phyloP scores from a whole-genome alignment of 2,329 filamentous ascomycete genomes.

The Anthostomella pinea region DNA sequence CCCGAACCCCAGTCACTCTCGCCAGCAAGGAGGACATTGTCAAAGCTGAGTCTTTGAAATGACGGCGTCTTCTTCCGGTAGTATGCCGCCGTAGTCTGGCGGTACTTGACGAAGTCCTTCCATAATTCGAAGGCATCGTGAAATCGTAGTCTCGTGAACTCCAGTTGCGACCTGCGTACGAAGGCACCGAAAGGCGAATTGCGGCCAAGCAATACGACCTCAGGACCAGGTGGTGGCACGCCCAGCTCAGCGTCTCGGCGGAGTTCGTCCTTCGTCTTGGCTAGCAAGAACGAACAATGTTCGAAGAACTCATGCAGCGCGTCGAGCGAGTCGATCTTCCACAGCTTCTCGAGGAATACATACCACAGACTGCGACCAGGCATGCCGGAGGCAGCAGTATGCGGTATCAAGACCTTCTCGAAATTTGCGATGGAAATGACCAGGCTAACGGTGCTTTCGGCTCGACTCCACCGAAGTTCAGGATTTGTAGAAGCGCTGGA shows the following conservation, averaged over 20 bases:
- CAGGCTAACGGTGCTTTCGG: constrained; percentile 49
- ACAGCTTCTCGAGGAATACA: constrained; percentile 74
- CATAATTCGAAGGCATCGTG: constrained; percentile 76
- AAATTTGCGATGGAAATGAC: constrained; percentile 57
- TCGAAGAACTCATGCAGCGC: constrained; percentile 75
- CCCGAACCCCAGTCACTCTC: constrained; percentile 51
- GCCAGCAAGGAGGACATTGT: constrained; percentile 50
- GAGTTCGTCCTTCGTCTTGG: constrained; percentile 60
- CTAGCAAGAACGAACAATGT: constrained; percentile 54
- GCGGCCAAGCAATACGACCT: constrained; percentile 61
- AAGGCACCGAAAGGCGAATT: constrained; percentile 81
- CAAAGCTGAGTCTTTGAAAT: constrained; percentile 56
- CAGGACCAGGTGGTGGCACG: constrained; percentile 44
- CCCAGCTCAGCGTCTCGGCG: constrained; percentile 53
- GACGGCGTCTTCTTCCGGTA: constrained; percentile 62
- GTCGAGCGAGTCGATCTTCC: constrained; percentile 80
- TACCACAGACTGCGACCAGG: constrained; percentile 87
- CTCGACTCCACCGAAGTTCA: constrained; percentile 44
- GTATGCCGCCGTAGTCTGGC: constrained; percentile 67
- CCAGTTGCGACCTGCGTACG: constrained; percentile 70
- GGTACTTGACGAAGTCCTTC: constrained; percentile 78
- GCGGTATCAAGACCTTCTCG: constrained; percentile 53
- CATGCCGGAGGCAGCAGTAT: constrained; percentile 53
- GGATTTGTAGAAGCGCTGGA: constrained; percentile 30
- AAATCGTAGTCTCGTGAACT: constrained; percentile 79